These are phyloP conservation scores for Penicillium canariense DNA, from an alignment of 495 filamentous ascomycete species.

Conservation along the genomic window DNA sequence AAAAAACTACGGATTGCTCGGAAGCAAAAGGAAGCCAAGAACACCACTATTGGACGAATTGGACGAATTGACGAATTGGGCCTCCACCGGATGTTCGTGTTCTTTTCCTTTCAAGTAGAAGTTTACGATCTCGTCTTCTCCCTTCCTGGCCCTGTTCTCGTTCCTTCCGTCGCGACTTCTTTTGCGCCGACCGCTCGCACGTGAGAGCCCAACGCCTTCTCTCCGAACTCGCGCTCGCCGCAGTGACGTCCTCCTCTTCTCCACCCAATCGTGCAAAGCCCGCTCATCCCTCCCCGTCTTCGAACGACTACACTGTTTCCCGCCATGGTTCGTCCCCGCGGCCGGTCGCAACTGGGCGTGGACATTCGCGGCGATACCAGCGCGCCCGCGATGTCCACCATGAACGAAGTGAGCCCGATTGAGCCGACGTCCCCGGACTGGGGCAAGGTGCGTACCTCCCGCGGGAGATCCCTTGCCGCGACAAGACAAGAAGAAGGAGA, in stretches of 20 bases:
- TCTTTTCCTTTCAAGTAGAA: background rate
- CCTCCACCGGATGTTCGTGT: background rate
- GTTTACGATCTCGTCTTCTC: background rate
- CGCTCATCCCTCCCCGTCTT: background rate
- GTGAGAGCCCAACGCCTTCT: slow-evolving; percentile 5
- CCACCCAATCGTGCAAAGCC: background rate
- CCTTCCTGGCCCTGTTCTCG: background rate
- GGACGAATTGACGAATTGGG: background rate
- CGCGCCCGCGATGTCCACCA: slow-evolving; percentile 52
- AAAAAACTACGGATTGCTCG: too few species aligned
- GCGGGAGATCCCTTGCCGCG: background rate
- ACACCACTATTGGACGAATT: background rate
- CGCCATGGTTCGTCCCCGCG: slow-evolving; percentile 44
- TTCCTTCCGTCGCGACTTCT: background rate
- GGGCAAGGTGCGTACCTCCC: slow-evolving; percentile 35
- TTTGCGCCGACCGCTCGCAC: background rate
- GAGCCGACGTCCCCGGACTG: slow-evolving; percentile 39
- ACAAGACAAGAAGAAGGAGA: background rate
- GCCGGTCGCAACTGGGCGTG: slow-evolving; percentile 50
- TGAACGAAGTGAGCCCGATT: slow-evolving; percentile 47
- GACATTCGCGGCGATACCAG: slow-evolving; percentile 54
- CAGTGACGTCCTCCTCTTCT: slow-evolving; percentile 1
- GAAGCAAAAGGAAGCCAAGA: background rate
- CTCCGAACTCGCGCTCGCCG: slow-evolving; percentile 4
- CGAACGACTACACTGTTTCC: background rate